These are phyloP conservation scores for Mortierella sp. DNA, from an alignment of 371 early-diverging fungal species.

Conservation along the genomic window DNA sequence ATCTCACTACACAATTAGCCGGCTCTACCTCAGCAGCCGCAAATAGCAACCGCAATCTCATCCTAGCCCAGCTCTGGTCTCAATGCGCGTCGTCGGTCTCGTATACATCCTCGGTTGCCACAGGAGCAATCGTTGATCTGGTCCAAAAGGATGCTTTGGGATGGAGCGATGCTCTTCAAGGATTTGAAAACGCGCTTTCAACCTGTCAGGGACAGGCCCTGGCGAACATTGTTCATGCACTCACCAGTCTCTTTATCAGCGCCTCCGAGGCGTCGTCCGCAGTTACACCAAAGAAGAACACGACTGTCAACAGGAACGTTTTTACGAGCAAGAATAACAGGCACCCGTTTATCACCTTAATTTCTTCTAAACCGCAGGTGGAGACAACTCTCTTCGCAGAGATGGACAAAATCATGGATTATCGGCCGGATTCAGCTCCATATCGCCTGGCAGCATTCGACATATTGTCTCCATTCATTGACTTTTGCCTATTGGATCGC, in stretches of 20 bases:
- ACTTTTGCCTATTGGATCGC: conserved; percentile 45
- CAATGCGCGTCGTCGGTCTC: conserved; percentile 34
- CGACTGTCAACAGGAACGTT: conserved; percentile 13
- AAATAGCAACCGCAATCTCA: conserved; percentile 16
- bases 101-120: conserved; percentile 39
- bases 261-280: conserved; percentile 21
- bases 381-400: conserved; percentile 28
- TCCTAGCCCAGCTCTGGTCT: conserved; percentile 44
- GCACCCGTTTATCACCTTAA: conserved; percentile 42
- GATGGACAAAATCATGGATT: conserved; percentile 33
- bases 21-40: conserved; percentile 1
- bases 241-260: conserved; percentile 29
- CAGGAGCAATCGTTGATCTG: conserved; percentile 28
- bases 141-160: conserved; percentile 16
- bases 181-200: conserved; percentile 44
- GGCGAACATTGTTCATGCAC: conserved; percentile 36
- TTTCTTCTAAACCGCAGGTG: conserved; percentile 19
- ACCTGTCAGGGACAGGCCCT: conserved; percentile 37
- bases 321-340: conserved; percentile 41
- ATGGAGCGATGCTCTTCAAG: conserved; percentile 40
- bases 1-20: conserved; percentile 16
- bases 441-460: conserved; percentile 37
- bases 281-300: not conserved
- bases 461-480: conserved; percentile 35
- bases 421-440: conserved; percentile 17